Conservation (phyloP, 164 flowering plant species). For the Dillenia turbinata region DNA sequence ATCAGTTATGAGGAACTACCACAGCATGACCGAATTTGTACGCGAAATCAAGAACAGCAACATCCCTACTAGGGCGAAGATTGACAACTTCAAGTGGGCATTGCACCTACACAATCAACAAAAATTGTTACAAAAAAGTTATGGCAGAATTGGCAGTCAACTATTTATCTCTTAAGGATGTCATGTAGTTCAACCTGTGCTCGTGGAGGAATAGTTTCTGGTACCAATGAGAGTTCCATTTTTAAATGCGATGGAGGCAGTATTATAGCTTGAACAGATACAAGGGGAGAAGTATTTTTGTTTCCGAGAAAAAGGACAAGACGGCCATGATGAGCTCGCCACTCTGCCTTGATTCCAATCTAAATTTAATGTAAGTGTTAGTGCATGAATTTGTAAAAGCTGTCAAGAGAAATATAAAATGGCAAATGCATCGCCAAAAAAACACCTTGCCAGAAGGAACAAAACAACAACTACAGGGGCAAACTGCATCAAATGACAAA, state of each 20-base stretch:
- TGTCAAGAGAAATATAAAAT: background rate
- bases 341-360: conserved; percentile 98
- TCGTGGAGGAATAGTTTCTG: conserved; percentile 96
- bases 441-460: no score
- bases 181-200: conserved; percentile 68
- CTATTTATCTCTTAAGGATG: background rate
- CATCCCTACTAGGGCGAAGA: conserved; percentile 93
- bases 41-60: conserved; percentile 92
- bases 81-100: conserved; percentile 90
- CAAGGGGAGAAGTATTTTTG: conserved; percentile 83
- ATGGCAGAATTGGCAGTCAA: background rate
- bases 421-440: background rate
- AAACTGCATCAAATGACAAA: conserved; percentile 9
- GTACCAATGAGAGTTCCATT: conserved; percentile 83
- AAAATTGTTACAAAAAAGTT: background rate
- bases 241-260: conserved; percentile 87
- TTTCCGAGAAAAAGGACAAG: conserved; percentile 96
- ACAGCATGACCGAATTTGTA: conserved; percentile 66
- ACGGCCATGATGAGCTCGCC: conserved; percentile 91
- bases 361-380: conserved; percentile 7
- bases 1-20: conserved; percentile 35
- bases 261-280: conserved; percentile 77
- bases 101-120: conserved; percentile 56
- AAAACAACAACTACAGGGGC: background rate
- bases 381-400: no score